Base-by-base conservation (phyloP, 2,329 filamentous ascomycete genomes). In the Fusarium verticillioides region DNA sequence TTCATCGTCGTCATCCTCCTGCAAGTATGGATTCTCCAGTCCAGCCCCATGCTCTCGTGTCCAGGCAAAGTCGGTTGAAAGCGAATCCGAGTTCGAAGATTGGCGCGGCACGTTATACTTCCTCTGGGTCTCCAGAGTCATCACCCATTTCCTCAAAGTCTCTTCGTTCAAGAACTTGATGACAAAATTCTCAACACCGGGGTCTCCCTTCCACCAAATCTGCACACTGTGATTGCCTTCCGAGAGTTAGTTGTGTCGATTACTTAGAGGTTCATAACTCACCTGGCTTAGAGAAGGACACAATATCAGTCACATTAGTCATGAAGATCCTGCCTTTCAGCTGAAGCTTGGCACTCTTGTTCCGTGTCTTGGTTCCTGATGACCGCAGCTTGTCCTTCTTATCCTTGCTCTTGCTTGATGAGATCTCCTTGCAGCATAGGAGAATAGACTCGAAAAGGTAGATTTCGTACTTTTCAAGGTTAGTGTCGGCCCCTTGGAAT, bases 191-290 rank as follows among this genome's bases (percentile, higher is more conserved):
- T 99, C 96, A 37, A 98, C 94, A 8, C 94, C 94, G 1, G 95
- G 94, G 74, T 98, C 96, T 39, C 96, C 96, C 83, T 96, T 98
- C 96, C 96, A 99, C 88, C 95, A 98, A 63, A 99, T 98, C 80
- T 98, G 96, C 69, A 98, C 94, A 5, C 94, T 96, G 80, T 98
- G 97, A 16, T 94, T 96, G 53, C 94, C 95, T 96, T 77, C 16
- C 57, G 15, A 42, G 10, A 44, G 73, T 85, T 77, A 83, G 81
- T 63, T 49, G 23, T 40, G 49, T 46, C 39, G 40, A 12, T 19
- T 8, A 1, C 8, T 1, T 30, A 0, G 19, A 30, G 3, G 46
- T 40, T 26, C 7, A 37, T 42, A 65, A 80, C 89, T 80, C 89
- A 97, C 95, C 95, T 83, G 94, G 94, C 82, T 95, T 97, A 56